phyloP scores from a whole-genome alignment of 768 basidiomycete genomes.

The Termitomyces sp. region DNA sequence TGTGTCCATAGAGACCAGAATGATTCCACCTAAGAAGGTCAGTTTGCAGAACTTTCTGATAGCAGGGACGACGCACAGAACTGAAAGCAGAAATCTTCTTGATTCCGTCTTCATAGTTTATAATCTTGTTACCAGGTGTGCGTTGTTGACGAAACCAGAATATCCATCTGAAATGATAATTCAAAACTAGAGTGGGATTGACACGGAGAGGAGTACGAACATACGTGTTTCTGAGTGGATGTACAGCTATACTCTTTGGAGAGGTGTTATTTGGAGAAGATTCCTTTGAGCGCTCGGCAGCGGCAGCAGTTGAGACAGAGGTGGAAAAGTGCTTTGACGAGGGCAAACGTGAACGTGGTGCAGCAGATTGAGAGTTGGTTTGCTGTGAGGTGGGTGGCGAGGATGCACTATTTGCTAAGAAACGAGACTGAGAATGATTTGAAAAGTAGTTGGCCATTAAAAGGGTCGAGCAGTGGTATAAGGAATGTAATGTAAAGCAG shows the following conservation, averaged over 20 bases:
- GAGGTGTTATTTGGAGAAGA: slow-evolving; percentile 30
- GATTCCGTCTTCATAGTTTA: slow-evolving; percentile 93
- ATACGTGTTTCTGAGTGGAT: slow-evolving; percentile 87
- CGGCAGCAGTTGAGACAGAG: slow-evolving; percentile 41
- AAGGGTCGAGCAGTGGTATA: slow-evolving; percentile 13
- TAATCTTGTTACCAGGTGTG: slow-evolving; percentile 83
- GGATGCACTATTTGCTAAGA: slow-evolving; percentile 50
- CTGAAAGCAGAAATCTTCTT: slow-evolving; percentile 89
- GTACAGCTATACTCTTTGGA: slow-evolving; percentile 44
- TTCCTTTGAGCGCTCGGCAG: slow-evolving; percentile 47
- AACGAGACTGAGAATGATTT: slow-evolving; percentile 75
- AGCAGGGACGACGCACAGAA: slow-evolving; percentile 50
- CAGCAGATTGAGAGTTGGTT: slow-evolving; percentile 19
- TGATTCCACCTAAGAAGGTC: slow-evolving; percentile 71
- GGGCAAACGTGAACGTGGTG: slow-evolving; percentile 44
- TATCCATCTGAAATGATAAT: slow-evolving; percentile 60
- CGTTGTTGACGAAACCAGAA: slow-evolving; percentile 94
- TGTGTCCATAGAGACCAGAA: slow-evolving; percentile 96
- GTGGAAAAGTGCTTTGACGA: slow-evolving; percentile 73
- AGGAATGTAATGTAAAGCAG: slow-evolving; percentile 9
- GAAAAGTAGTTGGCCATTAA: slow-evolving; percentile 76
- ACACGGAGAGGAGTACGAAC: slow-evolving; percentile 51
- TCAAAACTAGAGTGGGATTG: slow-evolving; percentile 16
- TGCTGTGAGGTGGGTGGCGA: slow-evolving; percentile 20
- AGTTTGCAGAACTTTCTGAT: slow-evolving; percentile 6